These are phyloP conservation scores for Quercus variabilis DNA, from an alignment of 306 rosid genomes.

Conservation along the genomic window DNA sequence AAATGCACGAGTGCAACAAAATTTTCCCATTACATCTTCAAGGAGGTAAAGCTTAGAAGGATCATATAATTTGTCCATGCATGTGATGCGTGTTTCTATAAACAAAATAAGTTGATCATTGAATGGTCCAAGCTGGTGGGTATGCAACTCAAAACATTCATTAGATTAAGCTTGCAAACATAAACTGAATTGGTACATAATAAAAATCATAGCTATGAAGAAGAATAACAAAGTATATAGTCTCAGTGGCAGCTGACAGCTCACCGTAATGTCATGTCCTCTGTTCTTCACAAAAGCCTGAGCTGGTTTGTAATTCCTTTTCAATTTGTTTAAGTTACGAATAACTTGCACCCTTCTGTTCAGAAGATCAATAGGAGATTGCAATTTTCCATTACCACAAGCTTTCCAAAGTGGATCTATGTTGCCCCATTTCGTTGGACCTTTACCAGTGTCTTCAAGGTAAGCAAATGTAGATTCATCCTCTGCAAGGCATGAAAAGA, in stretches of 20 bases:
- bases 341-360: constrained; percentile 30
- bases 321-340: constrained; percentile 42
- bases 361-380: constrained; percentile 78
- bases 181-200: not conserved
- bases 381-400: constrained; percentile 58
- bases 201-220: not conserved
- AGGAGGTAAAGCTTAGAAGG: not conserved
- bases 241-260: not conserved
- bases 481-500: constrained; percentile 23
- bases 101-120: not conserved
- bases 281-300: constrained; percentile 53
- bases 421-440: constrained; percentile 65
- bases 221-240: not conserved
- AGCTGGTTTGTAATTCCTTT: constrained; percentile 47
- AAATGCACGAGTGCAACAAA: not conserved
- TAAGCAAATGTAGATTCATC: constrained; percentile 42
- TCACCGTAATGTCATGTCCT: constrained; percentile 63
- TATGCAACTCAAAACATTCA: not conserved
- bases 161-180: not conserved
- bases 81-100: not conserved
- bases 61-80: not conserved
- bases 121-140: not conserved
- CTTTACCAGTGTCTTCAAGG: constrained; percentile 43
- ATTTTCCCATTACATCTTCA: not conserved
- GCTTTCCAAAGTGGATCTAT: constrained; percentile 57